phyloP scores from a whole-genome alignment of 1,139 yeast genomes.

The Pichia sp. region DNA sequence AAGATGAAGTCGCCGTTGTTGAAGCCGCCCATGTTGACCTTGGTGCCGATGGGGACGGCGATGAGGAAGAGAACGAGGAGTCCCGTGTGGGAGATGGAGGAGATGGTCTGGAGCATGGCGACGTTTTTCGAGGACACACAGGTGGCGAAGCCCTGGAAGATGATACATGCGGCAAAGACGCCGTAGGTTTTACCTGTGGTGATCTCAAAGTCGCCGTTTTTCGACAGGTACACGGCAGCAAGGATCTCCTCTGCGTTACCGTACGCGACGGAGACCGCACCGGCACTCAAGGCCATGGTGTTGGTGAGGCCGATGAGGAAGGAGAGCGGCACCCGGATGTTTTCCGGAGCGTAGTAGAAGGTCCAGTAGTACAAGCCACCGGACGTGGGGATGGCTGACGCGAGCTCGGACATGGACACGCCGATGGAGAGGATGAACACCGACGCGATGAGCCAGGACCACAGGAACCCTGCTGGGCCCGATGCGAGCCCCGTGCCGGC shows the following conservation, averaged over 20 bases:
- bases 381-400: constrained; percentile 64
- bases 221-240: constrained; percentile 48
- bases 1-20: constrained; percentile 49
- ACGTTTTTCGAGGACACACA: constrained; percentile 49
- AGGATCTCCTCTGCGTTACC: constrained; percentile 55
- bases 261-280: constrained; percentile 56
- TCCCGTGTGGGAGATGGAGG: constrained; percentile 52
- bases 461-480: constrained; percentile 56
- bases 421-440: constrained; percentile 50
- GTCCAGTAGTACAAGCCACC: constrained; percentile 67
- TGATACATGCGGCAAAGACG: constrained; percentile 49
- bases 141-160: constrained; percentile 44
- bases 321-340: constrained; percentile 40
- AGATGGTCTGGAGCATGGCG: constrained; percentile 56
- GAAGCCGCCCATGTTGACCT: constrained; percentile 30
- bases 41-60: constrained; percentile 61
- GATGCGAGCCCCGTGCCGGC: constrained; percentile 40
- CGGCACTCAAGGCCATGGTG: constrained; percentile 54
- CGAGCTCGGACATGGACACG: constrained; percentile 55
- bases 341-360: constrained; percentile 48
- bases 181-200: constrained; percentile 51
- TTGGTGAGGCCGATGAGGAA: constrained; percentile 59
- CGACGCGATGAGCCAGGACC: constrained; percentile 64
- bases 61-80: constrained; percentile 55
- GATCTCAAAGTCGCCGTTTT: constrained; percentile 44